These are phyloP conservation scores for Exophiala aquamarina DNA, from an alignment of 2,329 filamentous ascomycete species.

Conservation along the genomic window DNA sequence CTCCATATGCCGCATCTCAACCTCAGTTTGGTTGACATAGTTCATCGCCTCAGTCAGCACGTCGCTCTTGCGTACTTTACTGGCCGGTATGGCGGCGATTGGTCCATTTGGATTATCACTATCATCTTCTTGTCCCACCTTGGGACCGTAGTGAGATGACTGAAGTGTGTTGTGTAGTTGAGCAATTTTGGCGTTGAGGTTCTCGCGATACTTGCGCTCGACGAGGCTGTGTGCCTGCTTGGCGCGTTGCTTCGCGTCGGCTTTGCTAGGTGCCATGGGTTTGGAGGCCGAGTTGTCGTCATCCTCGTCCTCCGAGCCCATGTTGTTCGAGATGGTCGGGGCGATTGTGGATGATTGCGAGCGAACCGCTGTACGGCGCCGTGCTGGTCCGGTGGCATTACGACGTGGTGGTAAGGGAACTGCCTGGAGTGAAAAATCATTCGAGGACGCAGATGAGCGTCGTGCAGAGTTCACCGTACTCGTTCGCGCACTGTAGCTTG, in stretches of 20 bases:
- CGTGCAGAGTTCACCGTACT: constrained; percentile 5
- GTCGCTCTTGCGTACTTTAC: constrained; percentile 28
- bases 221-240: constrained; percentile 29
- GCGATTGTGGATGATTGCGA: background rate
- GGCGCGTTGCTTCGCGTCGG: constrained; percentile 26
- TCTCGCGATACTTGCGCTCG: constrained; percentile 29
- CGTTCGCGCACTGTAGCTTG: constrained; percentile 14
- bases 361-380: constrained; percentile 7
- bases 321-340: constrained; percentile 3
- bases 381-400: constrained; percentile 1
- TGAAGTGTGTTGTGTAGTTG: constrained; percentile 27
- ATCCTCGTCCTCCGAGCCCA: constrained; percentile 13
- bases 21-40: constrained; percentile 27
- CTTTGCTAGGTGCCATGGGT: constrained; percentile 18
- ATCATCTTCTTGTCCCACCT: constrained; percentile 17
- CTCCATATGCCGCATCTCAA: constrained; percentile 28
- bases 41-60: constrained; percentile 29
- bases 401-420: constrained; percentile 18
- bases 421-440: constrained; percentile 11
- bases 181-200: constrained; percentile 29
- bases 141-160: constrained; percentile 25
- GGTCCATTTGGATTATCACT: constrained; percentile 7
- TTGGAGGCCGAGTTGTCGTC: constrained; percentile 11
- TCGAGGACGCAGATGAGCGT: constrained; percentile 16
- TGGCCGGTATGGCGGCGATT: constrained; percentile 7